These are phyloP conservation scores for Podaxis sp. DNA, from an alignment of 768 basidiomycete genomes.

Conservation along the genomic window DNA sequence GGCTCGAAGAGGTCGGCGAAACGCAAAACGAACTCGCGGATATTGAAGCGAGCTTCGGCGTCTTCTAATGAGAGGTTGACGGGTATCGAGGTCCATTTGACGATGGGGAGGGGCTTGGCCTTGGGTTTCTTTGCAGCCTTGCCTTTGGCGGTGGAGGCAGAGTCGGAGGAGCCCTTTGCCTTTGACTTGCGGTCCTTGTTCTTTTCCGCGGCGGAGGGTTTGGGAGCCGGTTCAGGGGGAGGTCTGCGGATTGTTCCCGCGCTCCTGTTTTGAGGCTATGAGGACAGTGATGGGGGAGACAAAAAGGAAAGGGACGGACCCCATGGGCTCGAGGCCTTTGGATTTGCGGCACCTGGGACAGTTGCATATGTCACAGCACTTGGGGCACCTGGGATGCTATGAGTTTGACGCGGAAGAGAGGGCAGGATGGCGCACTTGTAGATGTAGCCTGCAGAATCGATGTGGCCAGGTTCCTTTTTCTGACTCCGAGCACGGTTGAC, in stretches of 20 bases:
- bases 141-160: slow-evolving; percentile 11
- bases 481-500: slow-evolving; percentile 22
- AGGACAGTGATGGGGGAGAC: neutral
- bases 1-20: slow-evolving; percentile 55
- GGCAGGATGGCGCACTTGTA: slow-evolving; percentile 47
- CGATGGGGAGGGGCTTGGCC: slow-evolving; percentile 40
- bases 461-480: slow-evolving; percentile 20
- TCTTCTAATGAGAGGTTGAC: slow-evolving; percentile 43
- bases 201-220: slow-evolving; percentile 14
- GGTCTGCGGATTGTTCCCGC: slow-evolving; percentile 17
- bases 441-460: slow-evolving; percentile 34
- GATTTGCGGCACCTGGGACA: slow-evolving; percentile 66
- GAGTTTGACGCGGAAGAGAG: neutral
- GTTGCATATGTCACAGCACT: slow-evolving; percentile 66
- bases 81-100: slow-evolving; percentile 55
- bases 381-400: slow-evolving; percentile 55
- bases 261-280: slow-evolving; percentile 17
- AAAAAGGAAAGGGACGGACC: slow-evolving; percentile 38
- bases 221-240: slow-evolving; percentile 6
- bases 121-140: slow-evolving; percentile 26
- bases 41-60: slow-evolving; percentile 62
- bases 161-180: slow-evolving; percentile 9
- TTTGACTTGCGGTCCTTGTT: slow-evolving; percentile 18
- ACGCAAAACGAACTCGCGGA: slow-evolving; percentile 73
- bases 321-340: slow-evolving; percentile 57